Evolutionary conservation across 2,329 filamentous ascomycete species (phyloP).

Genomic region (Colletotrichum sp.): DNA sequence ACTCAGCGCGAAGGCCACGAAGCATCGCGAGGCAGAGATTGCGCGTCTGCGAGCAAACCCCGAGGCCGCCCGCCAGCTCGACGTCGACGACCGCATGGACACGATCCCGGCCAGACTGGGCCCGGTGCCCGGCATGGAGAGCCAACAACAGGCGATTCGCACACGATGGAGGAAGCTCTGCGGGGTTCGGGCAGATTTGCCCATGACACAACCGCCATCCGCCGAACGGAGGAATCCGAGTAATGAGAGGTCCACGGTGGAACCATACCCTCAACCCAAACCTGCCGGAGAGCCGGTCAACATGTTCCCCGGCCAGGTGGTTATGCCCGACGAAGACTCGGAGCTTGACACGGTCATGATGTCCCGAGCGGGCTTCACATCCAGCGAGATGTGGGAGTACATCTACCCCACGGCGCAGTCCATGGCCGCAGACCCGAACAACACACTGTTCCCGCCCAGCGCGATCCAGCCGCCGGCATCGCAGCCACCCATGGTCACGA

Average conservation of each 20-base stretch:
- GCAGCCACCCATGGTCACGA: neutral
- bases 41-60: constrained; percentile 51
- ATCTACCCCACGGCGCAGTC: constrained; percentile 17
- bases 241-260: neutral
- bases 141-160: constrained; percentile 47
- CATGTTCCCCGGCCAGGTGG: neutral
- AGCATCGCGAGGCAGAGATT: constrained; percentile 57
- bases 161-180: constrained; percentile 56
- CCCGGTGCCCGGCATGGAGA: constrained; percentile 51
- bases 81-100: constrained; percentile 52
- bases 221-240: neutral
- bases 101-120: constrained; percentile 51
- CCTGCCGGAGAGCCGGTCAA: neutral
- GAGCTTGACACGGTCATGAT: constrained; percentile 20
- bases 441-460: constrained; percentile 1
- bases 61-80: constrained; percentile 53
- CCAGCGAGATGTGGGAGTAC: constrained; percentile 19
- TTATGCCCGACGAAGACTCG: neutral
- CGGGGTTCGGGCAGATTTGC: constrained; percentile 37
- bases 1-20: constrained; percentile 56
- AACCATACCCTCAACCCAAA: neutral
- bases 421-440: constrained; percentile 11
- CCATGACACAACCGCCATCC: constrained; percentile 21
- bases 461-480: neutral
- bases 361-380: constrained; percentile 4